Evolutionary conservation across 208 protist species (phyloP), one percentile per base, ranked within the genome.

Genomic region (Leishmania turanica): DNA sequence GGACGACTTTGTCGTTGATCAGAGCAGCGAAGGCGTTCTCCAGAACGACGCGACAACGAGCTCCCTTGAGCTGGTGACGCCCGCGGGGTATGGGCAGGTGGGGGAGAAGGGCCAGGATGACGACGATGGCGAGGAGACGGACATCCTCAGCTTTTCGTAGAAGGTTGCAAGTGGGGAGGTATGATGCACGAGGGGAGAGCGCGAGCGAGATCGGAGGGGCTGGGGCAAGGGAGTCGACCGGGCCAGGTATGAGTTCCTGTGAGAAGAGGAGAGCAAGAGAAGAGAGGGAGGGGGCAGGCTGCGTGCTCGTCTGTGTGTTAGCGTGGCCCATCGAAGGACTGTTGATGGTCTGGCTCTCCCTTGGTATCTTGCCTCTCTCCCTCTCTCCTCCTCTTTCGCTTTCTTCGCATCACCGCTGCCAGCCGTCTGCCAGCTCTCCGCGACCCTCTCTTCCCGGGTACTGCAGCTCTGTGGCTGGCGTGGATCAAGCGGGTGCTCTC

Each of bases 301-400:
- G 51, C 51, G 8, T 34, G 19, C 6, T 24, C 45, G 6, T 73
- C 11, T 49, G 45, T 53, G 11, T 15, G 4, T 19, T 7, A 11
- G 31, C 45, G 7, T 53, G 68, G 17, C 24, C 51, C 68, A 27
- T 71, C 40, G 21, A 71, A 42, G 40, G 65, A 40, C 15, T 15
- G 8, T 71, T 82, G 71, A 31, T 47, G 37, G 21, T 21, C 15
- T 11, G 19, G 40, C 24, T 45, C 37, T 47, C 34, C 9, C 47
- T 69, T 78, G 65, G 81, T 77, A 51, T 75, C 53, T 72, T 75
- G 19, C 31, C 19, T 76, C 47, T 62, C 73, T 37, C 31, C 40
- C 62, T 17, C 42, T n/a, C 13, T 77, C 77, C 17, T 15, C 17
- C 58, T n/a, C n/a, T 47, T 70, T 34, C 51, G 34, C 21, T 78